Evolutionary conservation across 2,329 filamentous ascomycete species (phyloP), one percentile per base, ranked within the genome.

Genomic region (Pestalotiopsis sp.): DNA sequence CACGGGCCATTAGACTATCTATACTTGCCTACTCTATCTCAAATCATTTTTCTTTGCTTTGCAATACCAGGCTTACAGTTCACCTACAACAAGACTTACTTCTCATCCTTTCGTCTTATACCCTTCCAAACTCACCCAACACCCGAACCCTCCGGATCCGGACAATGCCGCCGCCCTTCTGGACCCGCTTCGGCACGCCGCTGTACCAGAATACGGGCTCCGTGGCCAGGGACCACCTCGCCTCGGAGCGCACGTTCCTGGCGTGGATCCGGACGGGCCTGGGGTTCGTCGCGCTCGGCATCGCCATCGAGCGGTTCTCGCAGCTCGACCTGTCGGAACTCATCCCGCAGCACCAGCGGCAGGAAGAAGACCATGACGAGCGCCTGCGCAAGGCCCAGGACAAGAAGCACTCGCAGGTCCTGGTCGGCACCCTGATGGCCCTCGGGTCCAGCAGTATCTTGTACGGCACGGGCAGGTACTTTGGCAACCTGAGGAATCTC

Each of bases 221-320:
- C 13, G 79, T 83, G 36, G 84, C 85, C 11, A 82, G 84, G 57
- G 86, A 88, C 72, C 83, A 87, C 69, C 84, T 87, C 41, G 86
- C 86, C 23, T 83, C 83, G 59, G 86, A 88, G 73, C 82, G 85
- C 12, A 88, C 83, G 2, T 86, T 85, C 72, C 80, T 87, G 23
- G 83, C 84, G 38, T 87, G 84, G 85, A 82, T 83, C 12, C 80
- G 85, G 12, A 86, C 83, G 3, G 84, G 84, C 0, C 81, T 87
- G 4, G 85, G 84, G 5, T 86, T 86, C 75, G 80, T 86, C 49
- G 84, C 84, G 1, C 79, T 87, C 1, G 85, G 85, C 23, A 82
- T 86, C 38, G 85, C 85, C n/a, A 76, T 83, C 52, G 80, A 82
- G 65, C 80, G 81, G 56, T 81, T 87, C 67, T 80, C 82, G 67